phyloP scores from a whole-genome alignment of 1,284 basidiomycete species.

The Puccinia hordei region DNA sequence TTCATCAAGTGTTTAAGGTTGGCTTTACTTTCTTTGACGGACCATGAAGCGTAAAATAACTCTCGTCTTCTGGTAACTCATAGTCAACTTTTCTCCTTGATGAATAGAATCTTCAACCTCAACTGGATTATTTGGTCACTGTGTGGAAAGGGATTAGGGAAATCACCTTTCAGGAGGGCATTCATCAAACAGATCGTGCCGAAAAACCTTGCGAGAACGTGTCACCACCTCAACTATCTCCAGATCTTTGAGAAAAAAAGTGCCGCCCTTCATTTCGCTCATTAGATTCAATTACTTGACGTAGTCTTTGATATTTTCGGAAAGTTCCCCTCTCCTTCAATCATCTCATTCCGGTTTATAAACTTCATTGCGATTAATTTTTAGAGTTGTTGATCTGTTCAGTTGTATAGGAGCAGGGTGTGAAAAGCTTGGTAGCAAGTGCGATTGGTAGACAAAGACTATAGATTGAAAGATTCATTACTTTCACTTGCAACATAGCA shows the following conservation, averaged over 20 bases:
- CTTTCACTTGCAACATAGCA: too few relatives aligned
- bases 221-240: background rate
- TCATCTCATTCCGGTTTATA: too few relatives aligned
- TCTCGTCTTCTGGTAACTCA: background rate
- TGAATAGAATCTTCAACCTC: conserved; percentile 34
- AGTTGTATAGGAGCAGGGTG: too few relatives aligned
- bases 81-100: background rate
- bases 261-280: background rate
- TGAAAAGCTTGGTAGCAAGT: too few relatives aligned
- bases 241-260: background rate
- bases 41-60: background rate
- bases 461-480: background rate
- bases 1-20: conserved; percentile 29
- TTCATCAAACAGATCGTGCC: background rate
- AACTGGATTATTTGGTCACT: conserved; percentile 9
- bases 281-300: too few relatives aligned
- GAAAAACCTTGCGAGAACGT: background rate
- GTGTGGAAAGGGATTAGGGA: conserved; percentile 49
- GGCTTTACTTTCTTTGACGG: background rate
- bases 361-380: too few relatives aligned
- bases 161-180: conserved; percentile 20
- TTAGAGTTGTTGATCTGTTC: too few relatives aligned
- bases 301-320: too few relatives aligned
- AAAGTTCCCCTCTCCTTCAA: too few relatives aligned
- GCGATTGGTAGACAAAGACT: background rate